These are phyloP conservation scores for Curvularia verruculosa DNA, from an alignment of 2,329 filamentous ascomycete species.

Conservation along the genomic window DNA sequence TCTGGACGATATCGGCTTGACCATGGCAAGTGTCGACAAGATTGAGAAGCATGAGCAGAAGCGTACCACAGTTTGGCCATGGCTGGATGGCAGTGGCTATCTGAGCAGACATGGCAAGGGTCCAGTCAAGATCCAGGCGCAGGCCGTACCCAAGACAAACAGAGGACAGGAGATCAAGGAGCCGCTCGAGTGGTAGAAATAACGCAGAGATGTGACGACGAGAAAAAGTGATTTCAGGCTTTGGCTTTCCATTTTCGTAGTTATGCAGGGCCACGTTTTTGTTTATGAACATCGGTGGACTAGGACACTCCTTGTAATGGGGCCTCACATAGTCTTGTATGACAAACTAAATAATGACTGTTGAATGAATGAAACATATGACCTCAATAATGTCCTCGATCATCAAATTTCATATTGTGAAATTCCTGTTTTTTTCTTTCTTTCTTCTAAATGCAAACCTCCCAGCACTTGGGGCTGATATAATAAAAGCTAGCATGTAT, in stretches of 20 bases:
- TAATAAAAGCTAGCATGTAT: not conserved
- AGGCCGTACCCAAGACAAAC: constrained; percentile 85
- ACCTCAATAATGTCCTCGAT: not conserved
- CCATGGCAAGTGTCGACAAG: constrained; percentile 89
- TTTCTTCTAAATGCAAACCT: not conserved
- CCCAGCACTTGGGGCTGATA: not conserved
- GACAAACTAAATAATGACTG: constrained; percentile 4
- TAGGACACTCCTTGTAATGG: constrained; percentile 7
- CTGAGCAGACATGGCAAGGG: constrained; percentile 64
- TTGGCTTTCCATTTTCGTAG: not conserved
- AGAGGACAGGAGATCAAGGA: constrained; percentile 81
- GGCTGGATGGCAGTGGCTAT: constrained; percentile 88
- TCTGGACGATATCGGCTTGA: constrained; percentile 93
- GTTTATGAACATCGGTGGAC: not conserved
- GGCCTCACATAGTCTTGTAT: not conserved
- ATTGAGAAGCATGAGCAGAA: constrained; percentile 82
- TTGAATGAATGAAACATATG: constrained; percentile 4
- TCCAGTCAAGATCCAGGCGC: constrained; percentile 67
- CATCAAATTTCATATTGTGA: not conserved
- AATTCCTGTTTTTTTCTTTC: too few relatives aligned
- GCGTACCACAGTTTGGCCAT: constrained; percentile 79
- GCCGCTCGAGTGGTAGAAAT: constrained; percentile 80
- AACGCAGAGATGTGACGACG: not conserved
- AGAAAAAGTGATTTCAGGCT: constrained; percentile 3
- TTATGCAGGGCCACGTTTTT: not conserved